Base-by-base conservation (phyloP, 1,284 basidiomycete species). In the Fistulinella staudtii region DNA sequence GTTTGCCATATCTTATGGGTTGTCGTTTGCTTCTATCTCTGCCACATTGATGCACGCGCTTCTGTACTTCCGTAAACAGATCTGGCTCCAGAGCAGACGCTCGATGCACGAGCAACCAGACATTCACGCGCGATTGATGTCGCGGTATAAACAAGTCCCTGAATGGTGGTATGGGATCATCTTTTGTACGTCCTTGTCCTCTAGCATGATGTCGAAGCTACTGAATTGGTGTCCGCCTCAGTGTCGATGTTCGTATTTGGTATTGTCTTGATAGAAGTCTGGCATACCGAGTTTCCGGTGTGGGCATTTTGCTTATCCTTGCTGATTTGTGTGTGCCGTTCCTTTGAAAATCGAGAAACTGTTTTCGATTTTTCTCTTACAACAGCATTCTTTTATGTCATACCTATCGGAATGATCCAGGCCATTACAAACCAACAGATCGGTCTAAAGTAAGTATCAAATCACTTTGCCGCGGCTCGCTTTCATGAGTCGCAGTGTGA, bases 81-180 rank as follows among this genome's bases (percentile, higher is more conserved):
- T 91, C 37, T 76, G 74, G 70, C 57, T 47, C 5, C 74, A 76
- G 43, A 70, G 73, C 5, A 61, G 80, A n/a, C 69, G 75, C 22
- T 73, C 77, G 24, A 61, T 80, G 49, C 55, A 70, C 11, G 83
- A 86, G 52, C 77, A 84, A 50, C 78, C 85, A 10, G 88, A 91
- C 57, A 76, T 91, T 18, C 88, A 90, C 55, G 77, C 77, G 2
- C 67, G 75, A n/a, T 68, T 90, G 25, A 92, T 91, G 89, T 65
- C 75, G 10, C 64, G 69, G 39, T 92, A 92, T 60, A 70, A 67
- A 0, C 76, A 84, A 53, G 84, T 89, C 0, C 85, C 87, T 0
- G 76, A 84, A 46, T 89, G 84, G 85, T 86, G 80, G 72, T 77
- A 75, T 46, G 71, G 70, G 1, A 72, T 77, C 55, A 71, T 76